Conservation (phyloP, 2,329 filamentous ascomycete genomes). For the Nemania sp. region DNA sequence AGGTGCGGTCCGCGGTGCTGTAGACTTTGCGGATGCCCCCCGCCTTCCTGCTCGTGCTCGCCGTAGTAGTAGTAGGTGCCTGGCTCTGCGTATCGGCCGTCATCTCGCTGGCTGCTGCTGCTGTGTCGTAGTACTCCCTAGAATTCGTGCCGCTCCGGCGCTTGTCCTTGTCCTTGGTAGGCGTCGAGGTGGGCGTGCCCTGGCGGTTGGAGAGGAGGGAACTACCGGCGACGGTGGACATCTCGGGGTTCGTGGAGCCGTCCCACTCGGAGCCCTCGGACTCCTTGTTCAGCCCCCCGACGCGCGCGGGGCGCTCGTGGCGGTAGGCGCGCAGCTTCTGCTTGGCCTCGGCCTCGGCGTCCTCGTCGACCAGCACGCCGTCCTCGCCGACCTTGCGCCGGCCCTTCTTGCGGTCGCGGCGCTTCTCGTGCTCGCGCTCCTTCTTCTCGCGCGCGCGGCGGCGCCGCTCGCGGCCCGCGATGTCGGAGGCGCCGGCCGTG, state of each 20-base stretch:
- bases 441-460: conserved; percentile 66
- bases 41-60: conserved; percentile 27
- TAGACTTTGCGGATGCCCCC: conserved; percentile 72
- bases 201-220: conserved; percentile 70
- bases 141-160: background rate
- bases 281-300: conserved; percentile 88
- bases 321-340: conserved; percentile 85
- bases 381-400: conserved; percentile 66
- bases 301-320: conserved; percentile 84
- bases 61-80: background rate
- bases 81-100: conserved; percentile 20
- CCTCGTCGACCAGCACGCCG: conserved; percentile 71
- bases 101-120: conserved; percentile 25
- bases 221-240: conserved; percentile 71
- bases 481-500: conserved; percentile 68
- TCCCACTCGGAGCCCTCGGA: conserved; percentile 85
- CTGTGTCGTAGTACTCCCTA: conserved; percentile 1
- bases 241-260: conserved; percentile 75
- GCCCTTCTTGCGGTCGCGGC: conserved; percentile 51
- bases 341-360: conserved; percentile 72
- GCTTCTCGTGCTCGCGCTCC: conserved; percentile 60
- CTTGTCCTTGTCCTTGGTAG: conserved; percentile 33
- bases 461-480: conserved; percentile 66
- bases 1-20: conserved; percentile 68
- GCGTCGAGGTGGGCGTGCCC: conserved; percentile 62